Conservation (phyloP, 176 grass and related monocot species). For the Poa pratensis region DNA sequence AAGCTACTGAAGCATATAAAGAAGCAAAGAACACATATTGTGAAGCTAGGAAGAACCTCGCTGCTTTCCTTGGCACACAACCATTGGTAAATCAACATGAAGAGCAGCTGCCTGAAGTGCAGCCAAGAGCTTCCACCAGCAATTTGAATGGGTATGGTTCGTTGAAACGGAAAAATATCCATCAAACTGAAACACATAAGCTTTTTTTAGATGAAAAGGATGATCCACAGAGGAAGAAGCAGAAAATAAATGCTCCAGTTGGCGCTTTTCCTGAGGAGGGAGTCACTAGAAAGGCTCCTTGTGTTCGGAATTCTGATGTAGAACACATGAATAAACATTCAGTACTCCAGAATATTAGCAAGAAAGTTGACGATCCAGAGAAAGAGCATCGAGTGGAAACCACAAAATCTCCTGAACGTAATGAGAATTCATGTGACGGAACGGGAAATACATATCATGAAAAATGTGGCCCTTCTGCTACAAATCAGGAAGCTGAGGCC, state of each 20-base stretch:
- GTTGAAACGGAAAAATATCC: slow-evolving; percentile 22
- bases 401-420: slow-evolving; percentile 31
- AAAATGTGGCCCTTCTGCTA: slow-evolving; percentile 12
- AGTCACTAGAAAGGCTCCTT: slow-evolving; percentile 24
- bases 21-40: slow-evolving; percentile 41
- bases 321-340: slow-evolving; percentile 16
- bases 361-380: slow-evolving; percentile 17
- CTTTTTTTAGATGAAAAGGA: background rate
- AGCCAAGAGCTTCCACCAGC: slow-evolving; percentile 17
- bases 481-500: slow-evolving; percentile 34
- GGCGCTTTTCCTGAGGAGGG: background rate
- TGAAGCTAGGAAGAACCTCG: slow-evolving; percentile 42
- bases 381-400: slow-evolving; percentile 17
- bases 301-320: background rate
- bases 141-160: background rate
- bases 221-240: slow-evolving; percentile 1
- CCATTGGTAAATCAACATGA: too few species aligned
- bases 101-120: slow-evolving; percentile 28
- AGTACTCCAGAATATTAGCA: slow-evolving; percentile 30
- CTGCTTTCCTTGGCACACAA: slow-evolving; percentile 39
- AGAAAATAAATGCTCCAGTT: background rate
- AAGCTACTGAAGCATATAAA: slow-evolving; percentile 46
- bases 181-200: slow-evolving; percentile 9
- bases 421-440: slow-evolving; percentile 36
- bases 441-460: slow-evolving; percentile 29